A percentile compares a stretch with the other conserved stretches of the same genome.
These are phyloP conservation scores for Boletales sp. DNA, from an alignment of 768 basidiomycete species.

Conservation along the genomic window DNA sequence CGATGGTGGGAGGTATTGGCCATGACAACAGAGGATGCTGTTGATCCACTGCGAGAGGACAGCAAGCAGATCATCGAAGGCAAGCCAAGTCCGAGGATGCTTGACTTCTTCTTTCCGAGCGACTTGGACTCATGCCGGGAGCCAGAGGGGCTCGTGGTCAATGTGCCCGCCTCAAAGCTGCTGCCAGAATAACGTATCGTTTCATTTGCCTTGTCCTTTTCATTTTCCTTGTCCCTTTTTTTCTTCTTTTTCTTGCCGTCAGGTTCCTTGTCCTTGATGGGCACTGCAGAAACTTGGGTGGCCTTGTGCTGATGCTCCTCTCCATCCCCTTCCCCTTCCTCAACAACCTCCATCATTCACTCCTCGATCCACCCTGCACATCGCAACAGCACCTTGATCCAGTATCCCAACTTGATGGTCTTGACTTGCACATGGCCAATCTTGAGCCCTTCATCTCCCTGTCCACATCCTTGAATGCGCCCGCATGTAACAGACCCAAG, in stretches of 20 bases:
- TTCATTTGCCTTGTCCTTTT: slow-evolving; percentile 31
- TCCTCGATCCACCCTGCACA: neutral
- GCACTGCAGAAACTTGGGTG: slow-evolving; percentile 24
- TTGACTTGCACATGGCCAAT: neutral
- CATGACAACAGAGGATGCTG: slow-evolving; percentile 31
- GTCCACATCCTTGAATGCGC: neutral
- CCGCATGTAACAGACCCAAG: neutral
- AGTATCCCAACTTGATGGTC: slow-evolving; percentile 20
- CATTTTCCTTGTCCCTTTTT: slow-evolving; percentile 37
- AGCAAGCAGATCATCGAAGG: slow-evolving; percentile 54
- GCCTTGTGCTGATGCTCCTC: neutral
- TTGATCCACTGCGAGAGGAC: slow-evolving; percentile 32
- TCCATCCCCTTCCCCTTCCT: neutral
- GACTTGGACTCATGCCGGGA: slow-evolving; percentile 30
- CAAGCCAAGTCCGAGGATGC: slow-evolving; percentile 58
- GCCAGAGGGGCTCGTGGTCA: slow-evolving; percentile 36
- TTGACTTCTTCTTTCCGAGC: slow-evolving; percentile 54
- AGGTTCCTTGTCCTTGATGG: slow-evolving; percentile 27
- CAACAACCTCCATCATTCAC: neutral
- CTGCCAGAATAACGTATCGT: slow-evolving; percentile 49
- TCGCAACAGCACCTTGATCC: slow-evolving; percentile 6
- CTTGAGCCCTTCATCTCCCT: slow-evolving; percentile 6
- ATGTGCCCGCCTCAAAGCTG: slow-evolving; percentile 66
- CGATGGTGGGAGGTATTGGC: slow-evolving; percentile 11
- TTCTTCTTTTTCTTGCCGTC: slow-evolving; percentile 36